These are phyloP conservation scores for Lactarius indigo DNA, from an alignment of 768 basidiomycete species.

Conservation along the genomic window DNA sequence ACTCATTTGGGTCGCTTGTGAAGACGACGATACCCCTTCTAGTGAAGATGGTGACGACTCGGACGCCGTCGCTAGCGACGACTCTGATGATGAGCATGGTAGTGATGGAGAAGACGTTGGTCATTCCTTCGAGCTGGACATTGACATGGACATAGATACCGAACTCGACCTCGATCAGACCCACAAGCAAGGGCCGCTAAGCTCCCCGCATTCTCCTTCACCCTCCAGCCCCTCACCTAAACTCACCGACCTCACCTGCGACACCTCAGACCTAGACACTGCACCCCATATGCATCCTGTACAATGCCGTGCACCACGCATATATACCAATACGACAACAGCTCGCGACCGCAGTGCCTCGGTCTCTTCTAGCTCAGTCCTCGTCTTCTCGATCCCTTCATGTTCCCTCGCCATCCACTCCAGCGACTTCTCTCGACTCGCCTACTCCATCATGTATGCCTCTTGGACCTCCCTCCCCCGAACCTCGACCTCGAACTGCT, in stretches of 20 bases:
- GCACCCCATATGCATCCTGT: conserved; percentile 51
- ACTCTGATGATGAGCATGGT: conserved; percentile 23
- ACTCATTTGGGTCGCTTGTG: conserved; percentile 77
- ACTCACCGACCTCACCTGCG: conserved; percentile 7
- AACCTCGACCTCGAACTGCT: conserved; percentile 14
- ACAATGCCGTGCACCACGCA: conserved; percentile 27
- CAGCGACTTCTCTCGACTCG: conserved; percentile 26
- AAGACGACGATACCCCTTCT: conserved; percentile 50
- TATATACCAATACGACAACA: conserved; percentile 23
- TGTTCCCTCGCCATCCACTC: conserved; percentile 23
- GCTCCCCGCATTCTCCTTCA: conserved; percentile 7
- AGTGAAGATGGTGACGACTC: conserved; percentile 32
- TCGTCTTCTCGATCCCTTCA: conserved; percentile 27
- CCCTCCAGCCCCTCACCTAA: neutral
- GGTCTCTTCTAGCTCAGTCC: conserved; percentile 31
- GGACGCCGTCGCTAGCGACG: conserved; percentile 32
- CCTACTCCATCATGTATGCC: conserved; percentile 24
- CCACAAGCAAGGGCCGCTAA: conserved; percentile 7
- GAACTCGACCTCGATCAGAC: conserved; percentile 27
- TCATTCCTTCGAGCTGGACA: conserved; percentile 32
- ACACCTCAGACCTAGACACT: conserved; percentile 24
- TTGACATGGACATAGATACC: conserved; percentile 34
- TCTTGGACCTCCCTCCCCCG: conserved; percentile 21
- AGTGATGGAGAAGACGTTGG: conserved; percentile 26
- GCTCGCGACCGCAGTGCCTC: conserved; percentile 35